Evolutionary conservation across 805 yeast genomes (phyloP).

Genomic region (Wickerhamomyces kurtzmanii): DNA sequence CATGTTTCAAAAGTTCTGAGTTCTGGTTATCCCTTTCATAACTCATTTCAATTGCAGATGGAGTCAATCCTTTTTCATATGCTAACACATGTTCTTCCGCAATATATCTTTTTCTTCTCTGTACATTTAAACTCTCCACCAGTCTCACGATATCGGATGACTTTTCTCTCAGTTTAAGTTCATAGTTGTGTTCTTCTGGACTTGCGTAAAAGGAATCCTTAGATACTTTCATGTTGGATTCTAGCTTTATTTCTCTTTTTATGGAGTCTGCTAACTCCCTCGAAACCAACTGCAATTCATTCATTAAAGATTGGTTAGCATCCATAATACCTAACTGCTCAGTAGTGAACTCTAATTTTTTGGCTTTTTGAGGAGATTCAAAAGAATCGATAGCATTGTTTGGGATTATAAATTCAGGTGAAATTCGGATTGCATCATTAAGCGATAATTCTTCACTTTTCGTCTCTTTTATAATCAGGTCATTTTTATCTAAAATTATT

Average conservation of each 20-base stretch:
- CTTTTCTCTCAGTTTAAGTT: conserved; percentile 24
- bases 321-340: conserved; percentile 56
- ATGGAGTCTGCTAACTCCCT: conserved; percentile 67
- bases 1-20: conserved; percentile 34
- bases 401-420: conserved; percentile 7
- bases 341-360: conserved; percentile 33
- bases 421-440: conserved; percentile 10
- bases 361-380: conserved; percentile 4
- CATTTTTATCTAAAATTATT: conserved; percentile 1
- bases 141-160: conserved; percentile 37
- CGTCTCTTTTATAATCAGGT: not conserved
- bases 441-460: conserved; percentile 13
- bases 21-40: conserved; percentile 46
- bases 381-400: conserved; percentile 1
- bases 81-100: conserved; percentile 63
- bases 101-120: conserved; percentile 53
- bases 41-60: conserved; percentile 45
- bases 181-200: conserved; percentile 4
- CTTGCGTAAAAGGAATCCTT: conserved; percentile 1
- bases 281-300: conserved; percentile 60
- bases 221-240: conserved; percentile 25
- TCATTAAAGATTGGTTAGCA: conserved; percentile 46
- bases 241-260: conserved; percentile 56
- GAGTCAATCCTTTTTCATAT: conserved; percentile 40
- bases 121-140: conserved; percentile 49